Evolutionary conservation across 371 early-diverging fungal species (phyloP), one percentile per base, ranked within the genome.

Genomic region (Lichtheimia hyalospora): DNA sequence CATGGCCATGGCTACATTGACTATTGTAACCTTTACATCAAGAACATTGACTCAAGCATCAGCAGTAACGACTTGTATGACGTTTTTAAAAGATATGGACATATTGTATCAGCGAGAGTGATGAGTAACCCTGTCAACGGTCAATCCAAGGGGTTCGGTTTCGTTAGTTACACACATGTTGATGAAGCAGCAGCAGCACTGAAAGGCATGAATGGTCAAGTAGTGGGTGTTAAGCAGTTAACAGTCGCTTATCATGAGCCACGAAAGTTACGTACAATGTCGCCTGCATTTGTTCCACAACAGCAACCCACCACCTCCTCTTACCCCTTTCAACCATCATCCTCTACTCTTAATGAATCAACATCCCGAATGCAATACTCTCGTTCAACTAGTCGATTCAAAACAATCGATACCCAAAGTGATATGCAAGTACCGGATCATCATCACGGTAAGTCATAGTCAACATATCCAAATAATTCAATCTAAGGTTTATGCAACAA

Each of bases 231-330:
- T 12, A 80, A 80, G 53, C 58, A 53, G n/a, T 60, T 80, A 25
- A 51, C 66, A 21, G 70, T 80, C 18, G 73, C 73, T 21, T 80
- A 62, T 60, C 80, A 80, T 61, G 75, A 74, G 49, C 80, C 77
- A 20, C 73, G 69, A 57, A 76, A 80, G 39, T 63, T 66, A 13
- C 67, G 67, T 34, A 34, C 34, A 34, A 34, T 34, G 34, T 34
- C 34, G 34, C 34, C 34, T 34, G 34, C 10, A 34, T 34, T 34
- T 34, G 34, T 34, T 34, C 34, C 34, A 34, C 34, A 34, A 34
- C 34, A 34, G 34, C 34, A 34, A 34, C 34, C 34, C 10, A 8
- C 34, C 34, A 8, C 34, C 34, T 34, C 34, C 0, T 10, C 34
- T 1, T 8, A 6, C 34, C 2, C 34, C 34, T 34, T 34, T 34